Evolutionary conservation across 2,329 filamentous ascomycete species (phyloP).

Genomic region (Tolypocladium paradoxum): DNA sequence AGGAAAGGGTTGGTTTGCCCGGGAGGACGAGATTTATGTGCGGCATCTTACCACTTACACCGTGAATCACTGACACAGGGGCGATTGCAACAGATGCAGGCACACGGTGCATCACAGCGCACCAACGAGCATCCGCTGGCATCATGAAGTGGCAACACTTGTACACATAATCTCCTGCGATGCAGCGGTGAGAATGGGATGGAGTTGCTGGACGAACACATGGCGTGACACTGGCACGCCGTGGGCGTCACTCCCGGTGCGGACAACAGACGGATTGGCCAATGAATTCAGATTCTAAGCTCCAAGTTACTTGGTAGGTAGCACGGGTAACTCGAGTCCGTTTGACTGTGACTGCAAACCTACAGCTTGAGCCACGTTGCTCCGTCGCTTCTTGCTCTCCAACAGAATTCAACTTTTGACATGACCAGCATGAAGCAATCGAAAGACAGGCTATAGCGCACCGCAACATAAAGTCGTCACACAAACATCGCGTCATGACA

Average conservation of each 20-base stretch:
- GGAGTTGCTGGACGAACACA: background rate
- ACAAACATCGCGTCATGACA: background rate
- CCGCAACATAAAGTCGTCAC: background rate
- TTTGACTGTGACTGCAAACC: background rate
- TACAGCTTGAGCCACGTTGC: background rate
- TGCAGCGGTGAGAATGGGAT: background rate
- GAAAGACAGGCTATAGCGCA: background rate
- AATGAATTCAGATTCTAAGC: background rate
- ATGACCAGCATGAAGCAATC: too few species aligned
- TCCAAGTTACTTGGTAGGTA: background rate
- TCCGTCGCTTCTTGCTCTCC: background rate
- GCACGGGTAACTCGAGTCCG: background rate
- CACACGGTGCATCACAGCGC: background rate
- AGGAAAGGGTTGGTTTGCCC: background rate
- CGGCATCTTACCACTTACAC: background rate
- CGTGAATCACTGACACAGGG: background rate
- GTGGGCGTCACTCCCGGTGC: background rate
- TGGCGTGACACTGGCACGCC: background rate
- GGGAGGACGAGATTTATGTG: background rate
- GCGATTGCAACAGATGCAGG: background rate
- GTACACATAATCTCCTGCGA: background rate
- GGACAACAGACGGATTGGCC: background rate
- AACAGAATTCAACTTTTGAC: background rate
- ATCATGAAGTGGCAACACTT: background rate
- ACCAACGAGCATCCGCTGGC: background rate